These are phyloP conservation scores for Coix lacrymajobi DNA, from an alignment of 176 grass and related monocot genomes.

Conservation along the genomic window DNA sequence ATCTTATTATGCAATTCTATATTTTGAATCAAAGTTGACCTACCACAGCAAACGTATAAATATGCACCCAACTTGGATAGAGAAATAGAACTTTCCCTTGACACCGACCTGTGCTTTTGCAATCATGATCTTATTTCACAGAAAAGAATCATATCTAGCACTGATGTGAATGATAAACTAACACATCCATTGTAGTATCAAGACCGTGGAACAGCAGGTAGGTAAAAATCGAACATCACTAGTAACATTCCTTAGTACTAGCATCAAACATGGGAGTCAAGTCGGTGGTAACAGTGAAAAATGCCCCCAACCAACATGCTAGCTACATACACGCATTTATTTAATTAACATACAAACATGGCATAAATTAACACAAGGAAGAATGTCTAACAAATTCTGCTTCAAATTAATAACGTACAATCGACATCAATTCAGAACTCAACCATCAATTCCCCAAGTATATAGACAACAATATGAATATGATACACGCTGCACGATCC, in stretches of 20 bases:
- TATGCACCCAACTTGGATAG: conserved; percentile 17
- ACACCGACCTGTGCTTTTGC: not conserved
- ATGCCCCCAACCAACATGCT: not conserved
- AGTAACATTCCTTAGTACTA: not conserved
- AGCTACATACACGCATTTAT: not conserved
- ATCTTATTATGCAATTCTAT: not conserved
- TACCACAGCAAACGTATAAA: conserved; percentile 21
- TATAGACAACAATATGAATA: not conserved
- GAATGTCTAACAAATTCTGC: not conserved
- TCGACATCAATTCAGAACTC: not conserved
- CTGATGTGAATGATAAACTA: conserved; percentile 3
- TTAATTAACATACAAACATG: not conserved
- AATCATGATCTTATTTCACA: not conserved
- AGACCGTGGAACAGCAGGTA: not conserved
- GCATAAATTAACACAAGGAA: not conserved
- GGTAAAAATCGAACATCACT: not conserved
- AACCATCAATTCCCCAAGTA: not conserved
- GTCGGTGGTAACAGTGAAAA: not conserved
- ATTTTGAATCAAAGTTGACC: conserved; percentile 19
- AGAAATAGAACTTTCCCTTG: conserved; percentile 27
- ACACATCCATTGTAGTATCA: not conserved
- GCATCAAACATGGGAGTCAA: not conserved
- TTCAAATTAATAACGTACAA: not conserved
- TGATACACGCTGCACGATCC: not conserved
- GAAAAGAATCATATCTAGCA: not conserved